Percentiles rank a stretch among this genome's conserved stretches.
These are phyloP conservation scores for Beta macrorhiza DNA, from an alignment of 179 eudicot species.

Conservation along the genomic window DNA sequence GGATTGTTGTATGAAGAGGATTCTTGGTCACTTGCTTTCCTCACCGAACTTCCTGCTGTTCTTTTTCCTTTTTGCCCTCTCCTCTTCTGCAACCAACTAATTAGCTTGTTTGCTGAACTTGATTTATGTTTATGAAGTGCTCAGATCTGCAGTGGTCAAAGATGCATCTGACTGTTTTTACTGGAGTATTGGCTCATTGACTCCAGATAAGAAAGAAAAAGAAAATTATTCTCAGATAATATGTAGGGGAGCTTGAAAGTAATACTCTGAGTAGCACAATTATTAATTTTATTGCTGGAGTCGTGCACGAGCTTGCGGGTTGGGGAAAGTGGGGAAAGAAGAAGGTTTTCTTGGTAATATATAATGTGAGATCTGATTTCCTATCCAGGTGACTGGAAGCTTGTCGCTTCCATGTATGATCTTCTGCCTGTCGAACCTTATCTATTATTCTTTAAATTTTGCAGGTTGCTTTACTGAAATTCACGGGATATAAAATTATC, in stretches of 20 bases:
- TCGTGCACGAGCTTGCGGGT: not conserved
- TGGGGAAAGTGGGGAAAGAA: not conserved
- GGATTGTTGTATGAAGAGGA: too few species aligned
- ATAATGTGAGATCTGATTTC: not conserved
- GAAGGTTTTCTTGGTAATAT: too few species aligned
- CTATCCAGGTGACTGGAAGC: not conserved
- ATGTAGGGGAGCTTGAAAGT: not conserved
- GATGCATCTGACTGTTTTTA: not conserved
- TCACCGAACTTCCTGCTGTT: too few species aligned
- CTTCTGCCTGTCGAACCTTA: not conserved
- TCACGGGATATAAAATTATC: conserved; percentile 87
- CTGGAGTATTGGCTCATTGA: not conserved
- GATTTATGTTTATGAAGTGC: not conserved
- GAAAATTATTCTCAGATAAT: not conserved
- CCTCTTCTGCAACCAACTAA: too few species aligned
- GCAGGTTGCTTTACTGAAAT: conserved; percentile 97
- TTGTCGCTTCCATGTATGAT: not conserved
- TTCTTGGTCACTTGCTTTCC: too few species aligned
- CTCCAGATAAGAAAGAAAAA: not conserved
- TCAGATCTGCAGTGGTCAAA: not conserved
- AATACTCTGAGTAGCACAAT: not conserved
- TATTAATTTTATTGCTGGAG: not conserved
- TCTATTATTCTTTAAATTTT: conserved; percentile 3
- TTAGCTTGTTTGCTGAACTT: too few species aligned
- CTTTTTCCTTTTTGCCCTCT: too few species aligned